phyloP scores from a whole-genome alignment of 495 filamentous ascomycete species.

The Letharia columbiana region DNA sequence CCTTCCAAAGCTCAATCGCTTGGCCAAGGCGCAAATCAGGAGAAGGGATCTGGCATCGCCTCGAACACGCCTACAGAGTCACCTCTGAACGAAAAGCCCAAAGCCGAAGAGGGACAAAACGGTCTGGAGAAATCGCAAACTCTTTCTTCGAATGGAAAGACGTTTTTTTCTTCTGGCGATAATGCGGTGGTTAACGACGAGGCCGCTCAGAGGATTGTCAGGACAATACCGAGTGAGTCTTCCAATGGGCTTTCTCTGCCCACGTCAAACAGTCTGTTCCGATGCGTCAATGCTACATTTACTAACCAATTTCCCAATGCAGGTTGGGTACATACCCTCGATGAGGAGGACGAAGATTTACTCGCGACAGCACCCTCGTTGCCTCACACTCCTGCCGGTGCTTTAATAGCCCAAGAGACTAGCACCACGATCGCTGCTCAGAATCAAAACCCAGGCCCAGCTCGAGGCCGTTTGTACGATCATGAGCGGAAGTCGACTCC shows the following conservation, averaged over 20 bases:
- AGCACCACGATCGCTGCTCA: slow-evolving; percentile 38
- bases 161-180: slow-evolving; percentile 22
- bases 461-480: slow-evolving; percentile 25
- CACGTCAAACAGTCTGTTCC: no score
- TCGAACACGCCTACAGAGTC: slow-evolving; percentile 5
- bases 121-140: slow-evolving; percentile 16
- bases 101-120: slow-evolving; percentile 9
- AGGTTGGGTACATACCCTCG: slow-evolving; percentile 51
- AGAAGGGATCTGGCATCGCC: slow-evolving; percentile 1
- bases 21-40: slow-evolving; percentile 10
- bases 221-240: slow-evolving; percentile 33
- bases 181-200: slow-evolving; percentile 22
- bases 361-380: slow-evolving; percentile 32
- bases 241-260: not conserved
- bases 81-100: slow-evolving; percentile 16
- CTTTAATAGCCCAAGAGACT: slow-evolving; percentile 53
- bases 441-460: slow-evolving; percentile 21
- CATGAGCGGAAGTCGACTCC: slow-evolving; percentile 24
- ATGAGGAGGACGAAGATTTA: slow-evolving; percentile 34
- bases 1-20: slow-evolving; percentile 12
- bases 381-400: slow-evolving; percentile 40
- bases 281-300: no score
- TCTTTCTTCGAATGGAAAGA: slow-evolving; percentile 27
- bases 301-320: not conserved
- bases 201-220: slow-evolving; percentile 28